Conservation (phyloP, 495 filamentous ascomycete genomes). For the Lasiosphaeria ovina region DNA sequence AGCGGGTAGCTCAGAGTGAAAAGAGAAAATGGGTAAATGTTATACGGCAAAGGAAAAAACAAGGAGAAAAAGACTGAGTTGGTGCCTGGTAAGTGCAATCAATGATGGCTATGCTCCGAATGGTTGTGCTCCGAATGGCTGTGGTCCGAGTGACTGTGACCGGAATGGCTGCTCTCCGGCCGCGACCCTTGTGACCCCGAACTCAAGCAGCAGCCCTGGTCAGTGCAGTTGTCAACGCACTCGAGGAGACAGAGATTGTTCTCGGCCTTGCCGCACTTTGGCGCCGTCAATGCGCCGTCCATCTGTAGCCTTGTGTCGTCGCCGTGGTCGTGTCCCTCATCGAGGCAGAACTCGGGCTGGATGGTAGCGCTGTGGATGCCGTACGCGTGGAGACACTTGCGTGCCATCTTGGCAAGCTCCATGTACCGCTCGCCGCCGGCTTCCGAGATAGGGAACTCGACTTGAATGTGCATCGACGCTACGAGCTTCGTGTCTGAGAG, state of each 20-base stretch:
- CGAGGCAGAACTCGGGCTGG: slow-evolving; percentile 87
- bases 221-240: slow-evolving; percentile 78
- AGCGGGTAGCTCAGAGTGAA: no score
- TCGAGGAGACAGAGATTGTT: slow-evolving; percentile 73
- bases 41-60: neutral
- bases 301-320: slow-evolving; percentile 34
- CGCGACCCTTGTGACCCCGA: slow-evolving; percentile 12
- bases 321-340: slow-evolving; percentile 40
- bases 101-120: slow-evolving; percentile 12
- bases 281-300: slow-evolving; percentile 39
- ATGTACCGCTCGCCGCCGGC: slow-evolving; percentile 80
- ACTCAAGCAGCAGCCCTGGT: slow-evolving; percentile 65
- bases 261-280: slow-evolving; percentile 52
- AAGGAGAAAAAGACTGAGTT: neutral
- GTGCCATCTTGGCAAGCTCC: slow-evolving; percentile 74
- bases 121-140: slow-evolving; percentile 14
- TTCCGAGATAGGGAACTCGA: slow-evolving; percentile 67
- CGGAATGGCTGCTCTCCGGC: slow-evolving; percentile 27
- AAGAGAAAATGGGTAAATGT: no score
- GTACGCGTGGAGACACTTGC: slow-evolving; percentile 86
- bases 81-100: neutral
- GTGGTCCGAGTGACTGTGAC: slow-evolving; percentile 16
- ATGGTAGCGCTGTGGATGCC: slow-evolving; percentile 98
- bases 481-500: slow-evolving; percentile 90
- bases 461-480: slow-evolving; percentile 87